Percentiles rank a stretch among this genome's conserved stretches.
These are phyloP conservation scores for Rhodotorula sp. DNA, from an alignment of 1,284 basidiomycete species.

Conservation along the genomic window DNA sequence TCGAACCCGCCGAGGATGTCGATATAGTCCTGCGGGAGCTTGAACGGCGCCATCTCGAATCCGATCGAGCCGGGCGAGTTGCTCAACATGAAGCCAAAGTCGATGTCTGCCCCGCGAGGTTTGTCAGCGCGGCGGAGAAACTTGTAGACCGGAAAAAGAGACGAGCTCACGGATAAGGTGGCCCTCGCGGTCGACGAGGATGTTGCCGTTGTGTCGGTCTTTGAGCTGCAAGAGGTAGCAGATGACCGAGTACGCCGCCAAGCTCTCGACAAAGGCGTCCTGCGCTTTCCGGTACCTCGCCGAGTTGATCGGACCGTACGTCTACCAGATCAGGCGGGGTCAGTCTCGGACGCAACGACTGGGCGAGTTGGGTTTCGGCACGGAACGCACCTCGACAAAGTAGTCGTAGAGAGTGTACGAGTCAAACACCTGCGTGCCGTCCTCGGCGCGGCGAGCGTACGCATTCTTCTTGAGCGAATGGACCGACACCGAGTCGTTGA, in stretches of 20 bases:
- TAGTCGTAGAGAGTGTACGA: conserved; percentile 77
- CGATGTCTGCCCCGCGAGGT: conserved; percentile 62
- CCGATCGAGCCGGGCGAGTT: conserved; percentile 97
- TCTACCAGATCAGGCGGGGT: conserved; percentile 54
- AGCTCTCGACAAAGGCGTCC: conserved; percentile 79
- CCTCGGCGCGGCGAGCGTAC: conserved; percentile 55
- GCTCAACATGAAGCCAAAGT: conserved; percentile 97
- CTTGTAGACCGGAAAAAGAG: conserved; percentile 40
- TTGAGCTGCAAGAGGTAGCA: conserved; percentile 97
- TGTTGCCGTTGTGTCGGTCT: conserved; percentile 98
- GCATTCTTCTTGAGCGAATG: conserved; percentile 99
- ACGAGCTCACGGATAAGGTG: conserved; percentile 66
- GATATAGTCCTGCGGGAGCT: conserved; percentile 91
- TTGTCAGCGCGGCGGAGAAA: not conserved
- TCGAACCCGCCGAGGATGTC: conserved; percentile 91
- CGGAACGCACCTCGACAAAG: conserved; percentile 65
- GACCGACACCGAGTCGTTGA: conserved; percentile 94
- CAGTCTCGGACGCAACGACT: not conserved
- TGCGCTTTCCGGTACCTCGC: conserved; percentile 83
- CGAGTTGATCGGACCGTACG: conserved; percentile 84
- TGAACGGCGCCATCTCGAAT: conserved; percentile 99
- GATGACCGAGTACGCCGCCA: conserved; percentile 87
- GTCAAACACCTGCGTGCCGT: conserved; percentile 37
- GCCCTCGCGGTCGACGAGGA: conserved; percentile 90
- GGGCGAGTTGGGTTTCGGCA: not conserved